Percentiles rank a stretch among this genome's conserved stretches.
Evolutionary conservation across 2,329 filamentous ascomycete species (phyloP).

Genomic region (Ceratocystis papillata): DNA sequence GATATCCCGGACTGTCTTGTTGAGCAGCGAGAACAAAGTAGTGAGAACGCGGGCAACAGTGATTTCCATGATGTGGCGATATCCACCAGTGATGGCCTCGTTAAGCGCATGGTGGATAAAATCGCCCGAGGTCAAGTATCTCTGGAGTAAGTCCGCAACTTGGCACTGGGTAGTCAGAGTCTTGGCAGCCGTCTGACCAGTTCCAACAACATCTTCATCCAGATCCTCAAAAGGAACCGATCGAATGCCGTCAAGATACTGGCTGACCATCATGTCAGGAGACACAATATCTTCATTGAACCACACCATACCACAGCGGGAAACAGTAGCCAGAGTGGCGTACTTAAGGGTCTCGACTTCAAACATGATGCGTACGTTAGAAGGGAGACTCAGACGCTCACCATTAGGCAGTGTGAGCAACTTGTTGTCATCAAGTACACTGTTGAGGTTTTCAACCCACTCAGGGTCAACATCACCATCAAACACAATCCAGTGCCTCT

Average conservation of each 20-base stretch:
- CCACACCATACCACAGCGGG: constrained; percentile 99
- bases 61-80: constrained; percentile 97
- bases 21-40: constrained; percentile 88
- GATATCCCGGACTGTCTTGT: constrained; percentile 83
- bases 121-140: constrained; percentile 64
- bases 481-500: constrained; percentile 98
- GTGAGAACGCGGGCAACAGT: constrained; percentile 81
- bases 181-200: constrained; percentile 65
- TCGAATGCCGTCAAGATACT: constrained; percentile 77
- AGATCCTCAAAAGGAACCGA: constrained; percentile 84
- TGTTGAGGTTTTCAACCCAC: constrained; percentile 99
- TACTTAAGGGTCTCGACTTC: constrained; percentile 98
- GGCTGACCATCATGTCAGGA: constrained; percentile 78
- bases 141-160: constrained; percentile 67
- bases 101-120: constrained; percentile 70
- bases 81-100: constrained; percentile 55
- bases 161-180: constrained; percentile 67
- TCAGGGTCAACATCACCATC: constrained; percentile 98
- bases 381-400: constrained; percentile 85
- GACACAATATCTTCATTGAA: constrained; percentile 98
- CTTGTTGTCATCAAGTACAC: constrained; percentile 98
- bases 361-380: constrained; percentile 98
- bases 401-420: constrained; percentile 92
- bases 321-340: constrained; percentile 94
- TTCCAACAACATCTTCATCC: constrained; percentile 76